Conservation (phyloP, 2,329 filamentous ascomycete species). For the Beauveria medogensis region DNA sequence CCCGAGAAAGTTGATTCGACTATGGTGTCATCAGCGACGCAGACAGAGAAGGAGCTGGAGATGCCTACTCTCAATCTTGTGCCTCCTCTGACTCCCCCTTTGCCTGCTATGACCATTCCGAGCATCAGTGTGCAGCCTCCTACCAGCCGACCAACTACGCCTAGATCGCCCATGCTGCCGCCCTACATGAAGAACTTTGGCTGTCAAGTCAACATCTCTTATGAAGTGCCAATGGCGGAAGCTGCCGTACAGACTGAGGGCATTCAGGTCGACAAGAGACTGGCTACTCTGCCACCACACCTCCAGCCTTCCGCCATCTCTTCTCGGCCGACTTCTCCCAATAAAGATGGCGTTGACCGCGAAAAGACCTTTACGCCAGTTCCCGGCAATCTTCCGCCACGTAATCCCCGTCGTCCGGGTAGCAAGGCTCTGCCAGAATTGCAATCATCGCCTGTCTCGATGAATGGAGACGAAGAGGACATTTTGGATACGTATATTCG, state of each 20-base stretch:
- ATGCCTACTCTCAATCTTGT: constrained; percentile 12
- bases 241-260: constrained; percentile 74
- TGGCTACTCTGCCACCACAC: constrained; percentile 66
- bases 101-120: constrained; percentile 54
- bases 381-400: constrained; percentile 46
- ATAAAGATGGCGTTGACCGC: constrained; percentile 22
- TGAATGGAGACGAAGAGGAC: constrained; percentile 30
- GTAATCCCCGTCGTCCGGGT: constrained; percentile 50
- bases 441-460: constrained; percentile 30
- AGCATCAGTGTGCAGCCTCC: constrained; percentile 90
- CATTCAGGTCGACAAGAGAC: constrained; percentile 73
- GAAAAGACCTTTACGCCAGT: constrained; percentile 42
- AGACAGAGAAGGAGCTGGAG: constrained; percentile 40
- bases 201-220: constrained; percentile 59
- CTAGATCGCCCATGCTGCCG: constrained; percentile 64
- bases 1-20: constrained; percentile 26
- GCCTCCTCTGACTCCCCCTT: constrained; percentile 23
- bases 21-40: constrained; percentile 52
- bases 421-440: constrained; percentile 38
- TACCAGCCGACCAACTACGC: constrained; percentile 71
- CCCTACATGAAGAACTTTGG: constrained; percentile 76
- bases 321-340: constrained; percentile 50
- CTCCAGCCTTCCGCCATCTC: constrained; percentile 70
- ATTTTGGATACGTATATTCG: constrained; percentile 61
- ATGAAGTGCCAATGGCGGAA: constrained; percentile 19